Evolutionary conservation across 2,329 filamentous ascomycete species (phyloP).

Genomic region (Fusarium solani-melongenae): DNA sequence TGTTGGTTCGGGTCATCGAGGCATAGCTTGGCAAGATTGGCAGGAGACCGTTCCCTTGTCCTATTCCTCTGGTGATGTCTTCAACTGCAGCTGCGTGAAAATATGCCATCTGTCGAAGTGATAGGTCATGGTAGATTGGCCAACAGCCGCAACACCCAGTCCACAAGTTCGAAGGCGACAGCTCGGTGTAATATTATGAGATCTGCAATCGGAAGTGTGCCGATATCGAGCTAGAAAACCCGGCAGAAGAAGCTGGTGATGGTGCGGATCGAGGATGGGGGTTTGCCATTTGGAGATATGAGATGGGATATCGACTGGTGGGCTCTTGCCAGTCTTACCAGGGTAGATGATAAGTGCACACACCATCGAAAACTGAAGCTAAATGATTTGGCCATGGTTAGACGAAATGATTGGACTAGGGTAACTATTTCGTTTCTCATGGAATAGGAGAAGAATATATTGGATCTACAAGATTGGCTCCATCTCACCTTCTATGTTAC

Average conservation of each 20-base stretch:
- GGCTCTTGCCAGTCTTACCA: background rate
- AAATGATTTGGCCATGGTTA: background rate
- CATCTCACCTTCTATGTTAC: background rate
- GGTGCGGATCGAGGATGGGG: background rate
- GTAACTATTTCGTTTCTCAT: background rate
- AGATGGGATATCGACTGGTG: background rate
- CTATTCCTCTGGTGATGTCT: background rate
- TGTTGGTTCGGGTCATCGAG: background rate
- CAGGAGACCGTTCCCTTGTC: background rate
- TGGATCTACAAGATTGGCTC: background rate
- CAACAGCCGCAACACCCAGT: background rate
- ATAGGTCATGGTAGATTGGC: background rate
- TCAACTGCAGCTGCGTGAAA: background rate
- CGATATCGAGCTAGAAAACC: background rate
- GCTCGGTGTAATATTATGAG: background rate
- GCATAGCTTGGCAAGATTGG: background rate
- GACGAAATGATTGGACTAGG: background rate
- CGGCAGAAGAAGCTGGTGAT: background rate
- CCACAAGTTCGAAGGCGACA: background rate
- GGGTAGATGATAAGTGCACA: background rate
- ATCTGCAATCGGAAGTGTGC: background rate
- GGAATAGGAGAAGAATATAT: background rate
- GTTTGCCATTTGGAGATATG: background rate
- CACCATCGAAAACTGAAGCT: background rate
- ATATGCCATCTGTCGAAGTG: background rate